These are phyloP conservation scores for Lophiotrema nucula DNA, from an alignment of 495 filamentous ascomycete species.

Conservation along the genomic window DNA sequence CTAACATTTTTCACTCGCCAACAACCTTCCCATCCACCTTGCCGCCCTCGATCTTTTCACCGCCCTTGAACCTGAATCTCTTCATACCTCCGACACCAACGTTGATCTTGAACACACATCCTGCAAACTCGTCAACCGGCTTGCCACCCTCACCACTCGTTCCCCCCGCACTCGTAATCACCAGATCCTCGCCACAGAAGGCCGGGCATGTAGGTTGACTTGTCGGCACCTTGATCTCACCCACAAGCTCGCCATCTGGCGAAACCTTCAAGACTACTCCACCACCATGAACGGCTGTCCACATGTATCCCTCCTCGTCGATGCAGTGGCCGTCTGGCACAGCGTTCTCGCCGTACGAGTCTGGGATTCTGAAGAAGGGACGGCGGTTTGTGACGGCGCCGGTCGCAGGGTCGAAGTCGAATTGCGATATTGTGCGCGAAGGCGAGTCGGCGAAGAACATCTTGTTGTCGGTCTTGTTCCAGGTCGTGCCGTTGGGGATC, in stretches of 20 bases:
- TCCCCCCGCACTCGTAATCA: constrained; percentile 43
- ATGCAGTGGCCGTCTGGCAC: constrained; percentile 49
- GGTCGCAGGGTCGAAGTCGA: constrained; percentile 65
- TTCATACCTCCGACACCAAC: constrained; percentile 41
- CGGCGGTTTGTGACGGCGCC: constrained; percentile 67
- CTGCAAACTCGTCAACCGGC: constrained; percentile 34
- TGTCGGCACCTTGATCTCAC: constrained; percentile 42
- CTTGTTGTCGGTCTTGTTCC: constrained; percentile 62
- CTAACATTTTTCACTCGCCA: too few species aligned
- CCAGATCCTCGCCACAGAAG: constrained; percentile 41
- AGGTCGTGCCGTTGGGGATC: constrained; percentile 88
- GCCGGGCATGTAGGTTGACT: constrained; percentile 41
- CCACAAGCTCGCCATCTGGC: constrained; percentile 40
- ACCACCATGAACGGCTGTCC: constrained; percentile 41
- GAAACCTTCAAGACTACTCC: constrained; percentile 40
- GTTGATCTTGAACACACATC: constrained; percentile 41
- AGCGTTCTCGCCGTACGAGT: constrained; percentile 42
- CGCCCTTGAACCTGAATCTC: constrained; percentile 25
- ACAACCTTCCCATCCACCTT: constrained; percentile 15
- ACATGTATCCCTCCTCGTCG: constrained; percentile 45
- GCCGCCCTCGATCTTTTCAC: constrained; percentile 15
- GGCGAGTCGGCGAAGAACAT: constrained; percentile 84
- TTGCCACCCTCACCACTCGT: constrained; percentile 37
- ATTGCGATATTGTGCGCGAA: constrained; percentile 65
- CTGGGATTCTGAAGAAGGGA: constrained; percentile 55